Evolutionary conservation across 768 basidiomycete genomes (phyloP).

Genomic region (Lactarius sp.): DNA sequence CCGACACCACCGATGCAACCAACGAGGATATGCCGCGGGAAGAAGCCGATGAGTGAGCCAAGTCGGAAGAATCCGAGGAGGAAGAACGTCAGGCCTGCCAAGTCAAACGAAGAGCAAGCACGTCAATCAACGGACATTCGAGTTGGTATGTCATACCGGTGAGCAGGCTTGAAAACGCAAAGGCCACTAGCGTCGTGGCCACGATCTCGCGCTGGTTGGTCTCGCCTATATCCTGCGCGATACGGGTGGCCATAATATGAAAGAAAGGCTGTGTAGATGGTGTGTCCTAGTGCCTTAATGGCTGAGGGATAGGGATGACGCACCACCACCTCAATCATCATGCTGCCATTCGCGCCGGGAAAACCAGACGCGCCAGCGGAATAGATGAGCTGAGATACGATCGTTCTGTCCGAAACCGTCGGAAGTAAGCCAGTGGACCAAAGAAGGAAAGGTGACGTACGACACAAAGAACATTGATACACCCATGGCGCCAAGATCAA

Average conservation of each 20-base stretch:
- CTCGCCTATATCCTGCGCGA: constrained; percentile 67
- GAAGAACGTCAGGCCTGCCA: constrained; percentile 70
- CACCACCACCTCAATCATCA: constrained; percentile 99
- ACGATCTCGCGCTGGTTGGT: constrained; percentile 65
- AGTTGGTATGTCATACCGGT: constrained; percentile 53
- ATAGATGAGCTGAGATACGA: constrained; percentile 80
- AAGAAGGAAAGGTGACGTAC: constrained; percentile 35
- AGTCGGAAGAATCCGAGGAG: constrained; percentile 79
- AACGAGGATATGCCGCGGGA: constrained; percentile 95
- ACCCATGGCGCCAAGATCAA: constrained; percentile 77
- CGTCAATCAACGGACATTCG: not conserved
- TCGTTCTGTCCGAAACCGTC: constrained; percentile 41
- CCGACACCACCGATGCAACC: constrained; percentile 98
- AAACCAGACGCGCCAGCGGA: constrained; percentile 86
- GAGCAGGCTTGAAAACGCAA: constrained; percentile 78
- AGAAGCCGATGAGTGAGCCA: constrained; percentile 87
- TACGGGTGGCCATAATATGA: constrained; percentile 80
- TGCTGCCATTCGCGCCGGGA: constrained; percentile 84
- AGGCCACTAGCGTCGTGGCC: constrained; percentile 90
- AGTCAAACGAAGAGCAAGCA: constrained; percentile 5
- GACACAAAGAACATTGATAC: constrained; percentile 95
- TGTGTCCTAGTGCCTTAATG: not conserved
- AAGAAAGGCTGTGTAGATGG: constrained; percentile 76
- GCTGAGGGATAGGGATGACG: not conserved
- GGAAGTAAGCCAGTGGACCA: not conserved